Base-by-base conservation (phyloP, 169 alveolate genomes). In the Eimeria nieschulzi region DNA sequence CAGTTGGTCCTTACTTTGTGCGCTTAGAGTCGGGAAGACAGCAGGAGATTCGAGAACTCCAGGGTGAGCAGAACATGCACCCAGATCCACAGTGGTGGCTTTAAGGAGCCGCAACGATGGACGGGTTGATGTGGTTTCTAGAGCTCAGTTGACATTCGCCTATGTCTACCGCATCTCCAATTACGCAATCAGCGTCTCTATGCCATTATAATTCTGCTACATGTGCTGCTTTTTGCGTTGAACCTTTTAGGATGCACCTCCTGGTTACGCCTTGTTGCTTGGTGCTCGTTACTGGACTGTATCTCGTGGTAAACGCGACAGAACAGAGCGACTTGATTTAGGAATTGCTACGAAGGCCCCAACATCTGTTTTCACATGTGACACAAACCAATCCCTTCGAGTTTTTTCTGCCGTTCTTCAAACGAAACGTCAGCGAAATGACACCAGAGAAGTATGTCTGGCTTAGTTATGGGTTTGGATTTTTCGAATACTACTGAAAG, bases 201-300 rank as follows among this genome's bases (percentile, higher is more conserved):
- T 3, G 46, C 46, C 46, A 1, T 33, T 33, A 33, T 33, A 33
- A 33, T 33, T 33, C 3, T 33, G 46, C 46, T 33, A 33, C 46
- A 33, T 33, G 46, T 33, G 46, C 46, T 33, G 46, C 0, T 33
- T 33, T 33, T 33, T 33, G 46, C 46, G 46, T 33, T 33, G 46
- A 33, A 33, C 46, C 46, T 33, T 33, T 9, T 23, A 80, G 87
- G 87, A 55, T 6, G 26, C 8, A 21, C 87, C 87, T 9, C 61
- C 51, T 26, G 23, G 59, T 56, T 80, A 64, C 75, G 87, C 87
- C n/a, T 54, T 80, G 54, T n/a, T 80, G 87, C 75, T 80, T 54
- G 75, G 76, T 0, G 87, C 87, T 6, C 73, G 87, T 2, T 80
- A 80, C 59, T 80, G 87, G 87, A 26, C 19, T 10, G 59, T 59